Evolutionary conservation across 768 basidiomycete genomes (phyloP), one percentile per base, ranked within the genome.

Genomic region (Collybia sp.): DNA sequence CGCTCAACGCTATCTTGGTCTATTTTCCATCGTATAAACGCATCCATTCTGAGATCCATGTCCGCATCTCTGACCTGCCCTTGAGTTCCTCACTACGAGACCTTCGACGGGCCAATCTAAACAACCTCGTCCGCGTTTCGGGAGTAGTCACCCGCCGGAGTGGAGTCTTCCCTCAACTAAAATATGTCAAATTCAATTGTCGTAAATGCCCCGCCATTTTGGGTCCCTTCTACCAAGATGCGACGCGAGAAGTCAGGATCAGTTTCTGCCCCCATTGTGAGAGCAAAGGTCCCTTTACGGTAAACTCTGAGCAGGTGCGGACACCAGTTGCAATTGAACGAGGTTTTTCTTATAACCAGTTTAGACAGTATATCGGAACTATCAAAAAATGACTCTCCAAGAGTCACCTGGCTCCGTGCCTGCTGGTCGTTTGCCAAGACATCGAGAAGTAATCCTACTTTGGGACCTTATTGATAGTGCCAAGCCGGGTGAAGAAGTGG

Each of bases 111-210:
- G 77, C 81, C 34, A 87, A 98, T 59, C 76, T 98, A 41, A 97
- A 98, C 71, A 93, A 89, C 53, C 85, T 99, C 36, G 93, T 99
- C 30, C 87, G 96, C 32, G 88, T 99, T 6, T 82, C 86, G 6
- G 96, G 96, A 11, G 96, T 99, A 13, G 96, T 99, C 38, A 99
- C 96, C 1, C 75, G 96, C 47, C 78, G 96, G 33, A 92, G 85
- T 8, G 95, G 96, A 9, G 94, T 99, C 9, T 98, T 98, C 67
- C 96, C 96, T n/a, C 96, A 99, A 64, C 72, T 99, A 49, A 98
- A 99, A 70, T 96, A 97, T 59, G 94, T 99, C 64, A 98, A 97
- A 63, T 99, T 99, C 58, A 93, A 98, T 63, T 99, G 96, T 66
- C 78, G 79, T 45, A 97, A 95, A 63, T 99, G 96, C 56, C 86